Conservation (phyloP, 306 rosid species). For the Begonia masoniana region DNA sequence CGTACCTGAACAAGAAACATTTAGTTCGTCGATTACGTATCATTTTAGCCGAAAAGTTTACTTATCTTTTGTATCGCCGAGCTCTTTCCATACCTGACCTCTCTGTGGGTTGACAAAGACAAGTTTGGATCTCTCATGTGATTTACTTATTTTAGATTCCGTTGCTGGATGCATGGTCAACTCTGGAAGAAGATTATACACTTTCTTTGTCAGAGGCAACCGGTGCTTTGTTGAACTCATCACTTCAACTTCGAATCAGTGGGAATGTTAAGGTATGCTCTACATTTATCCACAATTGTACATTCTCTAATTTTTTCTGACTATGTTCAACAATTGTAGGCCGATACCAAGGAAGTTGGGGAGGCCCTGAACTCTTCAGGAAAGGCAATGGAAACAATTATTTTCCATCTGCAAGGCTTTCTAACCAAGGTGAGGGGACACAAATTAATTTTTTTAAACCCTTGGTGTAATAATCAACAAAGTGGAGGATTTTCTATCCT, state of each 20-base stretch:
- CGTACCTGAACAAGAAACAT: too few relatives aligned
- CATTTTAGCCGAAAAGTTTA: too few relatives aligned
- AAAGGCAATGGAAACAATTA: conserved; percentile 42
- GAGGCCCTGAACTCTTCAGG: conserved; percentile 52
- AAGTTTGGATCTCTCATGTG: not conserved
- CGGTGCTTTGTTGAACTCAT: conserved; percentile 60
- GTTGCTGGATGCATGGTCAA: conserved; percentile 60
- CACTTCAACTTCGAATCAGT: conserved; percentile 53
- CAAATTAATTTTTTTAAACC: too few relatives aligned
- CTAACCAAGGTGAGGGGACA: conserved; percentile 37
- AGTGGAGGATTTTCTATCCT: too few relatives aligned
- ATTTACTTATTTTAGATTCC: conserved; percentile 42
- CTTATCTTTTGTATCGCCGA: too few relatives aligned
- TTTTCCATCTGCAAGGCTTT: conserved; percentile 35
- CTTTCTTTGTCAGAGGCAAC: conserved; percentile 36
- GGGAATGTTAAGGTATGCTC: conserved; percentile 49
- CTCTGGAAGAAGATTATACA: conserved; percentile 47
- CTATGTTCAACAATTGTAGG: conserved; percentile 22
- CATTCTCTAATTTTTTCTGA: not conserved
- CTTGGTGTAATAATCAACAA: too few relatives aligned
- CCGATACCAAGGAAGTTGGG: conserved; percentile 41
- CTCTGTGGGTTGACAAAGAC: not conserved
- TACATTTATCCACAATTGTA: conserved; percentile 1
- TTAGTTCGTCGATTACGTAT: too few relatives aligned
- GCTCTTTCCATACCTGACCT: too few relatives aligned